phyloP scores from a whole-genome alignment of 2,329 filamentous ascomycete species.

The Chaetomium olivaceum region DNA sequence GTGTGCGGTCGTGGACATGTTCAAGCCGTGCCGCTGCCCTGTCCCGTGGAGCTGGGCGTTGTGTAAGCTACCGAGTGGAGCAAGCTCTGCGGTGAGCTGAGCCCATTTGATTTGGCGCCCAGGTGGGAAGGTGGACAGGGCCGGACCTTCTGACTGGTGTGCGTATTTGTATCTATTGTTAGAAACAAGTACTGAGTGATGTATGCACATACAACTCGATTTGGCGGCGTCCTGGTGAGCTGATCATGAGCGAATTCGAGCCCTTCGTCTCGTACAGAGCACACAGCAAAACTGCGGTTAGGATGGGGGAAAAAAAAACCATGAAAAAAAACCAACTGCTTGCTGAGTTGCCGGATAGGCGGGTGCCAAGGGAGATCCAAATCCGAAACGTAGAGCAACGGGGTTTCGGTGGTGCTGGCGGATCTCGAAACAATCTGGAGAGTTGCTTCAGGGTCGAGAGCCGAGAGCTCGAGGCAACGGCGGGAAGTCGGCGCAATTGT shows the following conservation, averaged over 20 bases:
- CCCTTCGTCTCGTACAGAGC: neutral
- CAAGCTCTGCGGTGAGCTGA: neutral
- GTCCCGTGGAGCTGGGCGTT: neutral
- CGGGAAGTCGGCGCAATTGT: slow-evolving; percentile 12
- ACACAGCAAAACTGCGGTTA: neutral
- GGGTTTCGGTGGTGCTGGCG: neutral
- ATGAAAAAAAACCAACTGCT: neutral
- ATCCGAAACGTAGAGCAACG: slow-evolving; percentile 12
- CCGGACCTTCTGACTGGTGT: neutral
- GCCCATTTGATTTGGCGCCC: neutral
- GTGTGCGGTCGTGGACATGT: neutral
- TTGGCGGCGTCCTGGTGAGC: neutral
- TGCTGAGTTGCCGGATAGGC: neutral
- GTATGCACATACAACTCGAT: neutral
- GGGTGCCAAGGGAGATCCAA: slow-evolving; percentile 17
- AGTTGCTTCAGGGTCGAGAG: neutral
- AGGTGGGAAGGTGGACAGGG: neutral
- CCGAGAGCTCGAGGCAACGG: slow-evolving; percentile 6
- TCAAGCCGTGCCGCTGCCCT: neutral
- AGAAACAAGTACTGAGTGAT: neutral
- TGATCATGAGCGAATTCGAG: neutral
- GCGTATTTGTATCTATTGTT: slow-evolving; percentile 7
- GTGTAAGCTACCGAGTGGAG: neutral
- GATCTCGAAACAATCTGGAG: slow-evolving; percentile 17
- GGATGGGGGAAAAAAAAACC: neutral